Evolutionary conservation across 2,329 filamentous ascomycete species (phyloP), one percentile per base, ranked within the genome.

Genomic region (Fusarium sp.): DNA sequence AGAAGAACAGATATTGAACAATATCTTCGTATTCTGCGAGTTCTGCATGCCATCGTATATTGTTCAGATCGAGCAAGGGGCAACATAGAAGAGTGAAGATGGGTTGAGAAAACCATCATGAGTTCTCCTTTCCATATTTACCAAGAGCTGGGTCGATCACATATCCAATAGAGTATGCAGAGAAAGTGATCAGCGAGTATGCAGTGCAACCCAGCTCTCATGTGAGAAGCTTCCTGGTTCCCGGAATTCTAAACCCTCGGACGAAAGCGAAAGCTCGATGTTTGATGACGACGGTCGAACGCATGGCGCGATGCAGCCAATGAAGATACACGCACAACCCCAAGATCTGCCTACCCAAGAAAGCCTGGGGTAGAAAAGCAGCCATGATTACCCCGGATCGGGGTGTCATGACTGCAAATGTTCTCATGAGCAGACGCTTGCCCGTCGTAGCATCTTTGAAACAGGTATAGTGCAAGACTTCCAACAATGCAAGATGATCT

Each of bases 181-280:
- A 40, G 48, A 52, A 57, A 57, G 26, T 9, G 48, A 45, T 15
- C 26, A 56, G 20, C 15, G 39, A n/a, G 23, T 58, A 63, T 61
- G 56, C 48, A 52, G 43, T 39, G 46, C 30, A 44, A 21, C 15
- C 48, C 30, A 51, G 17, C 39, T 43, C 44, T 48, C 54, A 56
- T 43, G 49, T 44, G 49, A 48, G 40, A n/a, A 66, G 32, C 32
- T 67, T 64, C 56, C 57, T 65, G 53, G 57, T 69, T 42, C 44
- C 57, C 59, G 61, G 49, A 57, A 47, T 43, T 42, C 32, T 40
- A 59, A 49, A 39, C 38, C 44, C 45, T 62, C 51, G 42, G 55
- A 46, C 47, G 23, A 50, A 53, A 59, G 59, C 47, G 19, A 50
- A 53, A 59, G 59, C 50, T 66, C 52, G 52, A 59, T 32, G 56